Conservation (phyloP, 2,329 filamentous ascomycete species). For the Xylariaceae sp. region DNA sequence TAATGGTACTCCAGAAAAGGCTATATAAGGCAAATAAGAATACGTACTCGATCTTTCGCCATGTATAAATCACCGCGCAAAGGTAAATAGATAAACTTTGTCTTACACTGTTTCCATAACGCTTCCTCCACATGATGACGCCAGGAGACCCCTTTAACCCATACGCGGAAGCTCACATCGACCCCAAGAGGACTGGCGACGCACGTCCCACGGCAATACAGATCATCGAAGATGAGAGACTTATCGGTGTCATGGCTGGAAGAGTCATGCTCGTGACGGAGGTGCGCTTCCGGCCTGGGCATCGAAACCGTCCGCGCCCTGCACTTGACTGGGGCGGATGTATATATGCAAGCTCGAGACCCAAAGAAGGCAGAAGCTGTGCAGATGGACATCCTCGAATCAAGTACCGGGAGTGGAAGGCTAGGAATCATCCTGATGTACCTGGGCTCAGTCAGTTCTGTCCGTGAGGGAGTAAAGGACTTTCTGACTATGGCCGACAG, state of each 20-base stretch:
- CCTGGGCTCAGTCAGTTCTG: conserved; percentile 8
- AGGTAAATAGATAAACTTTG: too few species aligned
- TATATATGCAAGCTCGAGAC: conserved; percentile 9
- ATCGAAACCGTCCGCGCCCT: conserved; percentile 5
- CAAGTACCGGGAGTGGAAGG: conserved; percentile 3
- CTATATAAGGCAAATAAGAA: too few species aligned
- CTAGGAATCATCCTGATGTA: conserved; percentile 12
- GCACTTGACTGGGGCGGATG: conserved; percentile 6
- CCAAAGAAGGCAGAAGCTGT: conserved; percentile 2
- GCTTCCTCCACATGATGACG: not conserved
- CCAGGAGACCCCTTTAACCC: not conserved
- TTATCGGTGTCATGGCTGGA: conserved; percentile 3
- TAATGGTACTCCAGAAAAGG: too few species aligned
- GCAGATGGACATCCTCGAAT: not conserved
- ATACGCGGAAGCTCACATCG: conserved; percentile 3
- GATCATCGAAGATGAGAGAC: conserved; percentile 4
- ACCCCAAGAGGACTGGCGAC: conserved; percentile 3
- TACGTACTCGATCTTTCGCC: too few species aligned
- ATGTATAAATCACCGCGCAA: too few species aligned
- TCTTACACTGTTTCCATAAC: too few species aligned
- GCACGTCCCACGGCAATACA: conserved; percentile 4
- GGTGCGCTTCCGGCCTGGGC: conserved; percentile 5
- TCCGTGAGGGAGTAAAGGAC: not conserved
- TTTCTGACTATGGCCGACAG: not conserved
- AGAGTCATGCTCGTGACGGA: conserved; percentile 6